phyloP scores from a whole-genome alignment of 176 grass and related monocot genomes.

The Tuctoria greenei region DNA sequence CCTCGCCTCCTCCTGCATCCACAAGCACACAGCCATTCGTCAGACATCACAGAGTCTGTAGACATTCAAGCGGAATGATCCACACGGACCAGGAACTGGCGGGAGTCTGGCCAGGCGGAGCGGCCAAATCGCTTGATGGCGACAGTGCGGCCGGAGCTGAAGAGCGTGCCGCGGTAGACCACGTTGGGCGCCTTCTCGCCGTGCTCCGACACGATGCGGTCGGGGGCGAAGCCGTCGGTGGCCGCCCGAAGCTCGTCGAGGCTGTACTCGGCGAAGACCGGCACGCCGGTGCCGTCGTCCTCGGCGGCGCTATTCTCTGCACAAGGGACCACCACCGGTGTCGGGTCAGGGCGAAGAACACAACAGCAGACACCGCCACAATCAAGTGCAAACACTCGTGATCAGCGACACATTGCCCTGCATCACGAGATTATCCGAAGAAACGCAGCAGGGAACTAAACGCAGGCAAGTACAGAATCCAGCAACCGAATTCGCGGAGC shows the following conservation, averaged over 20 bases:
- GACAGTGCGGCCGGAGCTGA: conserved; percentile 54
- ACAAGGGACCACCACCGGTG: not conserved
- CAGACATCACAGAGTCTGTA: not conserved
- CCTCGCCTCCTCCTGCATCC: conserved; percentile 71
- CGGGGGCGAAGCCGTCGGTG: conserved; percentile 72
- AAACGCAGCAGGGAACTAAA: not conserved
- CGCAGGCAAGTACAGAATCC: not conserved
- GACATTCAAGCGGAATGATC: not conserved
- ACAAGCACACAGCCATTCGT: not conserved
- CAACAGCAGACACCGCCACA: not conserved
- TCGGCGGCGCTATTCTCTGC: conserved; percentile 44
- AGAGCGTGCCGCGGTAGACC: conserved; percentile 73
- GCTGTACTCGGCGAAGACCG: conserved; percentile 65
- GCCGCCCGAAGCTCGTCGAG: conserved; percentile 69
- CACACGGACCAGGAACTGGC: conserved; percentile 65
- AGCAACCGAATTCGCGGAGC: conserved; percentile 4
- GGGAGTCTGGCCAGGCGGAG: conserved; percentile 74
- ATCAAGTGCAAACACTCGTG: conserved; percentile 13
- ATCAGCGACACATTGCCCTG: conserved; percentile 10
- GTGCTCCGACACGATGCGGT: conserved; percentile 89
- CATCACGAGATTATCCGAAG: not conserved
- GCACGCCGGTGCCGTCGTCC: conserved; percentile 41
- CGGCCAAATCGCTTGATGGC: conserved; percentile 71
- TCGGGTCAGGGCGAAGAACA: conserved; percentile 28
- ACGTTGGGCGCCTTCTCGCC: conserved; percentile 90